phyloP scores from a whole-genome alignment of 2,329 filamentous ascomycete genomes.

The Microdochium nivale region DNA sequence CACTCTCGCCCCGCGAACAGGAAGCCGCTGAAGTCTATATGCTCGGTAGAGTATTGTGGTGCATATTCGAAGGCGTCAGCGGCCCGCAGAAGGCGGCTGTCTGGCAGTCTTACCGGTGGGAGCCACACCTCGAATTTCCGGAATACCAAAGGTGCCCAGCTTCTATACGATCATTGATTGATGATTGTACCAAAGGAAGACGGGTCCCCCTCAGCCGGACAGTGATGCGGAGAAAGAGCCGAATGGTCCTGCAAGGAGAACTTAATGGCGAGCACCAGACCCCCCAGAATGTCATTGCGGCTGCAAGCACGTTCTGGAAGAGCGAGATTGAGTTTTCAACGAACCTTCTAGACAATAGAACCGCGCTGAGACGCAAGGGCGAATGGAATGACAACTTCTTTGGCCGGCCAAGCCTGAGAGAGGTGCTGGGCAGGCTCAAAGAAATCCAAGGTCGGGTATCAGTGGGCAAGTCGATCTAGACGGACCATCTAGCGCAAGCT shows the following conservation, averaged over 20 bases:
- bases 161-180: slow-evolving; percentile 36
- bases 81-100: slow-evolving; percentile 47
- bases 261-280: slow-evolving; percentile 19
- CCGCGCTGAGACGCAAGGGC: slow-evolving; percentile 25
- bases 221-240: slow-evolving; percentile 35
- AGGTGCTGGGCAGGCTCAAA: slow-evolving; percentile 27
- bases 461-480: not conserved
- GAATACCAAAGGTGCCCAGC: slow-evolving; percentile 37
- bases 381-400: slow-evolving; percentile 43
- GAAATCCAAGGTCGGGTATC: slow-evolving; percentile 1
- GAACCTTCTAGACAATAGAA: slow-evolving; percentile 33
- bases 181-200: slow-evolving; percentile 41
- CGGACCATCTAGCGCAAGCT: not conserved
- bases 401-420: slow-evolving; percentile 33
- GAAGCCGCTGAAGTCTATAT: slow-evolving; percentile 54
- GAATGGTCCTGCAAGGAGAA: slow-evolving; percentile 31
- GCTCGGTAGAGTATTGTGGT: slow-evolving; percentile 54
- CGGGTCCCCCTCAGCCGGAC: slow-evolving; percentile 32
- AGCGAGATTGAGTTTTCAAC: slow-evolving; percentile 38
- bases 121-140: slow-evolving; percentile 49
- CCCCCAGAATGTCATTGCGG: slow-evolving; percentile 20
- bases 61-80: slow-evolving; percentile 51
- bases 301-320: slow-evolving; percentile 37
- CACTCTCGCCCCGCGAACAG: slow-evolving; percentile 39
- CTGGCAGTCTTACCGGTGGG: slow-evolving; percentile 51